phyloP scores from a whole-genome alignment of 2,329 filamentous ascomycete genomes.

The Pseudocercospora crystallina region DNA sequence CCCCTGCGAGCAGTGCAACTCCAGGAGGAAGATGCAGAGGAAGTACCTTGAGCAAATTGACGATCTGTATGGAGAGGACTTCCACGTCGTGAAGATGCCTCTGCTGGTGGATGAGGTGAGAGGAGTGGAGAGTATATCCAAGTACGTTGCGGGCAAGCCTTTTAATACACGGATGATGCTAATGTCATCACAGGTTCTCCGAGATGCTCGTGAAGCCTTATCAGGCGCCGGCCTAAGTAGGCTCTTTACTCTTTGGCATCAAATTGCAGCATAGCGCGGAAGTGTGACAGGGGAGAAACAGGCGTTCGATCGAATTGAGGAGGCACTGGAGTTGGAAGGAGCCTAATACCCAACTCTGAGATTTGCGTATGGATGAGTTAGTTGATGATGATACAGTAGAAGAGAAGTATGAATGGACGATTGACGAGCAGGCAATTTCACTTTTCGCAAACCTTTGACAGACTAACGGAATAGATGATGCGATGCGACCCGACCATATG shows the following conservation, averaged over 20 bases:
- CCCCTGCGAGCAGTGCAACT: conserved; percentile 91
- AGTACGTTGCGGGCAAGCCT: conserved; percentile 39
- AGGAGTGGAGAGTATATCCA: conserved; percentile 90
- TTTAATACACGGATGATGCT: conserved; percentile 8
- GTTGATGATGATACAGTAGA: background rate
- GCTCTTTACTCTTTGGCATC: background rate
- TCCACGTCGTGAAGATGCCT: conserved; percentile 99
- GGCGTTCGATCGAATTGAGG: background rate
- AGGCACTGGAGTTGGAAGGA: conserved; percentile 4
- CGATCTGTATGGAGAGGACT: conserved; percentile 93
- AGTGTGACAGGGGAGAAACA: background rate
- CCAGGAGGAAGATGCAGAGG: conserved; percentile 95
- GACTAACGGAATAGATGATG: too few relatives aligned
- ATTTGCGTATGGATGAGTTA: too few relatives aligned
- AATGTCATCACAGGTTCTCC: conserved; percentile 58
- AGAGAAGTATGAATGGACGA: background rate
- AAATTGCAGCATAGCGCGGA: background rate
- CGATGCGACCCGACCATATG: too few relatives aligned
- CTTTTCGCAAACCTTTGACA: too few relatives aligned
- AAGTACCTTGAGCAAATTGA: conserved; percentile 99
- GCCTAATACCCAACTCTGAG: conserved; percentile 10
- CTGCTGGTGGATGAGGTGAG: conserved; percentile 91
- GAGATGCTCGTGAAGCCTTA: conserved; percentile 79
- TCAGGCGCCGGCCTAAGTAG: conserved; percentile 56
- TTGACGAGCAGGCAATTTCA: background rate